Base-by-base conservation (phyloP, 2,329 filamentous ascomycete species). In the Fusarium annulatum region DNA sequence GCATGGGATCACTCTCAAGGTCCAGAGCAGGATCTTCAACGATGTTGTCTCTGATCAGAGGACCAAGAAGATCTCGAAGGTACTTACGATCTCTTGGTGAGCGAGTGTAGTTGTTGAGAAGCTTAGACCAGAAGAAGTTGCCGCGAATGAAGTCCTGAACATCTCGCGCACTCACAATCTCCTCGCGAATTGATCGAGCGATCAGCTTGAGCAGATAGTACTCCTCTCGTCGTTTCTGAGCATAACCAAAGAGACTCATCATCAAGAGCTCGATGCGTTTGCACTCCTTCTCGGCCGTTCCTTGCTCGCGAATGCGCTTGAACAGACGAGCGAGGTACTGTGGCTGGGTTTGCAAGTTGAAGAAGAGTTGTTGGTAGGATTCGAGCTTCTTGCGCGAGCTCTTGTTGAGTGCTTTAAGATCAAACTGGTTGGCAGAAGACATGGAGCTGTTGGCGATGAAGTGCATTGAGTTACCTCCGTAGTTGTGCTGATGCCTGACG, bases 401-500 rank as follows among this genome's bases (percentile, higher is more conserved):
- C 84, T 98, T 98, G 86, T 99, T 99, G 76, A 99, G 88, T 1
- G 97, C 96, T 83, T 98, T 98, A 53, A 99, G 89, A 80, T 99
- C 96, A 79, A 97, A 97, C 12, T 96, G 95, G 81, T 98, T 97
- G 69, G 93, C 91, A 4, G 94, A 97, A 4, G 92, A 90, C 70
- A 97, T 95, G 57, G 95, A 91, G n/a, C 91, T 93, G 83, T 96
- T 98, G 65, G 94, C 93, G 55, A 99, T 87, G 36, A 98, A 88
- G 67, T 90, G 93, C 72, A 95, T 93, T 28, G 95, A 92, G 78
- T 96, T 93, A 5, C 96, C 95, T 63, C 96, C 96, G 78, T 96
- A 98, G 81, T 97, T 97, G 85, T 93, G 96, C 80, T 99, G 96
- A 80, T 98, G 96, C 78, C 95, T 94, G 62, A 99, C 94, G 34